A percentile compares a stretch with the other conserved stretches of the same genome.
phyloP scores from a whole-genome alignment of 495 filamentous ascomycete genomes.

The Baudoinia panamericana region DNA sequence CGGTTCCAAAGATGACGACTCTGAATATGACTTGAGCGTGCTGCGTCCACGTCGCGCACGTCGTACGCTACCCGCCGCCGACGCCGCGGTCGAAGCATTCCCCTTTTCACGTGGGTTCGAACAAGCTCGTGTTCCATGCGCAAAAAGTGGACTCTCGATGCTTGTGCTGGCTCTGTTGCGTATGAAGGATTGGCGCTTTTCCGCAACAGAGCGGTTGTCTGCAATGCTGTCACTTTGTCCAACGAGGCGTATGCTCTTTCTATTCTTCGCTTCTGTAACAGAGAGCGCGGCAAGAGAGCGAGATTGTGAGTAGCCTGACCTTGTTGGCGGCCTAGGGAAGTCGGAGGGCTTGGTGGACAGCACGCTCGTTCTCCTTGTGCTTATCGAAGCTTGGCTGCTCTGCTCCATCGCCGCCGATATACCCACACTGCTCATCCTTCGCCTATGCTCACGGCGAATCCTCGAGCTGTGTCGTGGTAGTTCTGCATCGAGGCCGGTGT shows the following conservation, averaged over 20 bases:
- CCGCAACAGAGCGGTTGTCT: slow-evolving; percentile 23
- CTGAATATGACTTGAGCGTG: slow-evolving; percentile 10
- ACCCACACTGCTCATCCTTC: slow-evolving; percentile 7
- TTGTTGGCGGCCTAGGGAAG: slow-evolving; percentile 21
- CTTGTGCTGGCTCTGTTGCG: slow-evolving; percentile 23
- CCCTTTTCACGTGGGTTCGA: neutral
- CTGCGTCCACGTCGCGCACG: slow-evolving; percentile 9
- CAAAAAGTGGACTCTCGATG: slow-evolving; percentile 14
- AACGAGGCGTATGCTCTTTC: slow-evolving; percentile 24
- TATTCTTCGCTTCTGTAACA: slow-evolving; percentile 18
- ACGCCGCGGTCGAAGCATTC: slow-evolving; percentile 2
- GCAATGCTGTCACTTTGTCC: slow-evolving; percentile 18
- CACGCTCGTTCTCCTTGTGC: slow-evolving; percentile 23
- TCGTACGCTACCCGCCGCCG: slow-evolving; percentile 1
- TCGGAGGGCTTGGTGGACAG: slow-evolving; percentile 23
- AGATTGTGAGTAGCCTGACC: slow-evolving; percentile 1
- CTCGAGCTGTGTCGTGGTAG: slow-evolving; percentile 11
- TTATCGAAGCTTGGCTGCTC: slow-evolving; percentile 21
- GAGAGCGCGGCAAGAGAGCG: slow-evolving; percentile 10
- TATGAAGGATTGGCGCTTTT: slow-evolving; percentile 26
- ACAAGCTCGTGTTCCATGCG: slow-evolving; percentile 9
- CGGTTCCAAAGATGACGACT: slow-evolving; percentile 19
- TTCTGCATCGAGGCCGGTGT: slow-evolving; percentile 1
- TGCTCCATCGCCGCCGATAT: slow-evolving; percentile 13
- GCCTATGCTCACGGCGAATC: slow-evolving; percentile 1